Base-by-base conservation (phyloP, 2,329 filamentous ascomycete species). In the Cordyceps javanica region DNA sequence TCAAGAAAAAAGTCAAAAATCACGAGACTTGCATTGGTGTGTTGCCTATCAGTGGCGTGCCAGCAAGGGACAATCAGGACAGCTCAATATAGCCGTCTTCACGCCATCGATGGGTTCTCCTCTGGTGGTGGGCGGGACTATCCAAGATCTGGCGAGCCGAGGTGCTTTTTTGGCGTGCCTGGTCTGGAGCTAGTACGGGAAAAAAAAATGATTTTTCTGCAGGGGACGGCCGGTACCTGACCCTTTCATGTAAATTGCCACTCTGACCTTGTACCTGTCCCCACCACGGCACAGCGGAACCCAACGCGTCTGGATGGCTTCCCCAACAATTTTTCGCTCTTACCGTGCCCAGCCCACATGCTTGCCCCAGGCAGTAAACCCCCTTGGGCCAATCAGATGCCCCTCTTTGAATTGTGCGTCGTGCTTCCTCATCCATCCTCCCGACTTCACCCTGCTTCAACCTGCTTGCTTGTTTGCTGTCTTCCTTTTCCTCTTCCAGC, bases 261-360 rank as follows among this genome's bases (percentile, higher is more conserved):
- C 5, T 0, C 2, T 2, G 26, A 3, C 2, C 21, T 13, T 19
- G 52, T 55, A 55, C 30, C 41, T 7, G 30, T 19, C 52, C 21
- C 52, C 52, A 55, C 52, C 41, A 46, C 39, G 41, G 41, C 19
- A 45, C 13, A 55, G 52, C 52, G 52, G 51, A 55, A 45, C 52
- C 52, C 52, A 55, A 55, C 52, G 51, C 51, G 39, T 46, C 23
- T 45, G 38, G 39, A 44, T 45, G 23, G 30, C 36, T 55, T 38
- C 52, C 52, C 52, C 52, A 55, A 55, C 52, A 55, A 55, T 46
- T 55, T 46, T 25, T 55, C 21, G n/a, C n/a, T 44, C 14, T 53
- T 41, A 53, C 50, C 52, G n/a, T 45, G 48, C 28, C 45, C 45
- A 48, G 26, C 38, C 16, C 38, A 7, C n/a, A 10, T 3, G n/a